Conservation (phyloP, 139 green algal species). For the Chlorella sp. region DNA sequence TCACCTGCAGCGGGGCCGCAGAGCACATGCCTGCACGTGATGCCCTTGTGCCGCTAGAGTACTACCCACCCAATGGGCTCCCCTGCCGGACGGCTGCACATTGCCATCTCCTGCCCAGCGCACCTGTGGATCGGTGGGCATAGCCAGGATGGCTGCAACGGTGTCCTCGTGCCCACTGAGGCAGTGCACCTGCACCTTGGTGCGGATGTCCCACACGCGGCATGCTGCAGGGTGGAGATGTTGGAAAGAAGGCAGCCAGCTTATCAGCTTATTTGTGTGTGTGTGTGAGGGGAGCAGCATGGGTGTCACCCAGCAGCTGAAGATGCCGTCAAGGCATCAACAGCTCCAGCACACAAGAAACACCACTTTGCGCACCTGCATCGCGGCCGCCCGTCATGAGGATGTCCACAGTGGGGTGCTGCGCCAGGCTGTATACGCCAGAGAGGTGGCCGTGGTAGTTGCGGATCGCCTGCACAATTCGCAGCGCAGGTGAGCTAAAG, state of each 20-base stretch:
- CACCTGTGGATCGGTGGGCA: slow-evolving; percentile 88
- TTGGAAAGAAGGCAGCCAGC: background rate
- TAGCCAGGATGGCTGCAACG: slow-evolving; percentile 87
- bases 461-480: slow-evolving; percentile 87
- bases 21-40: background rate
- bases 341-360: background rate
- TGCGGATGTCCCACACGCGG: slow-evolving; percentile 99
- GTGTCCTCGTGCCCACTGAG: slow-evolving; percentile 95
- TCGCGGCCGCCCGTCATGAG: slow-evolving; percentile 94
- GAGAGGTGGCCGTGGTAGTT: slow-evolving; percentile 99
- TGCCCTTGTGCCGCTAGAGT: background rate
- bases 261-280: background rate
- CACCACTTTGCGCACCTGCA: slow-evolving; percentile 32
- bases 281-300: too few species aligned
- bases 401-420: slow-evolving; percentile 96
- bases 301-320: background rate
- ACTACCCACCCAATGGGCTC: background rate
- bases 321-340: background rate
- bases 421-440: slow-evolving; percentile 95
- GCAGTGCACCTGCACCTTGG: slow-evolving; percentile 87
- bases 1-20: slow-evolving; percentile 69
- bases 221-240: slow-evolving; percentile 53
- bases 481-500: background rate
- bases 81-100: background rate
- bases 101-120: background rate